phyloP scores from a whole-genome alignment of 257 asterid species.

The Gynochthodes officinalis region DNA sequence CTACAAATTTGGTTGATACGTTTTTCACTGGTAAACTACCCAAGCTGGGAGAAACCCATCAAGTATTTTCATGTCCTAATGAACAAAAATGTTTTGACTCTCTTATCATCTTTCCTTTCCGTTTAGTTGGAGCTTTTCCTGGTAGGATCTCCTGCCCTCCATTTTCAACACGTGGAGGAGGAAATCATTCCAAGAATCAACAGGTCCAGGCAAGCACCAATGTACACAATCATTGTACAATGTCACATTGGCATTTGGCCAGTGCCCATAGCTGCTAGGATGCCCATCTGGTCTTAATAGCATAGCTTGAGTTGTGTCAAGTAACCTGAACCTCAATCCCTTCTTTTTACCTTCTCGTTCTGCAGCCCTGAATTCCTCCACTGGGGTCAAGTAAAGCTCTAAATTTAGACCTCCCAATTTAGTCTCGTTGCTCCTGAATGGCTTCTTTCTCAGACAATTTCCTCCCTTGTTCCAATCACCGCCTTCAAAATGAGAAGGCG shows the following conservation, averaged over 20 bases:
- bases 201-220: constrained; percentile 55
- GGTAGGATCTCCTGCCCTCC: constrained; percentile 26
- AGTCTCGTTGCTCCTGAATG: constrained; percentile 27
- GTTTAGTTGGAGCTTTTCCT: constrained; percentile 15
- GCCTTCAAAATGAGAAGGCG: constrained; percentile 42
- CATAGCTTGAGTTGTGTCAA: constrained; percentile 39
- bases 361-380: constrained; percentile 35
- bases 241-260: constrained; percentile 26
- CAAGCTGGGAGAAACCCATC: too few species aligned
- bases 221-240: constrained; percentile 38
- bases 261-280: constrained; percentile 35
- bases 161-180: constrained; percentile 40
- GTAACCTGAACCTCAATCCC: constrained; percentile 28
- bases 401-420: constrained; percentile 16
- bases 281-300: constrained; percentile 46
- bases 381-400: constrained; percentile 31
- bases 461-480: constrained; percentile 40
- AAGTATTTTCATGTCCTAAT: too few species aligned
- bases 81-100: too few species aligned
- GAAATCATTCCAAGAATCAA: constrained; percentile 48
- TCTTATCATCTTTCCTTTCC: constrained; percentile 9
- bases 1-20: neutral
- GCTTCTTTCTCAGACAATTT: constrained; percentile 29
- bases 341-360: constrained; percentile 27
- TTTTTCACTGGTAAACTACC: too few species aligned